Percentiles rank a stretch among this genome's conserved stretches.
These are phyloP conservation scores for Colletotrichum sp. DNA, from an alignment of 2,329 filamentous ascomycete species.

Conservation along the genomic window DNA sequence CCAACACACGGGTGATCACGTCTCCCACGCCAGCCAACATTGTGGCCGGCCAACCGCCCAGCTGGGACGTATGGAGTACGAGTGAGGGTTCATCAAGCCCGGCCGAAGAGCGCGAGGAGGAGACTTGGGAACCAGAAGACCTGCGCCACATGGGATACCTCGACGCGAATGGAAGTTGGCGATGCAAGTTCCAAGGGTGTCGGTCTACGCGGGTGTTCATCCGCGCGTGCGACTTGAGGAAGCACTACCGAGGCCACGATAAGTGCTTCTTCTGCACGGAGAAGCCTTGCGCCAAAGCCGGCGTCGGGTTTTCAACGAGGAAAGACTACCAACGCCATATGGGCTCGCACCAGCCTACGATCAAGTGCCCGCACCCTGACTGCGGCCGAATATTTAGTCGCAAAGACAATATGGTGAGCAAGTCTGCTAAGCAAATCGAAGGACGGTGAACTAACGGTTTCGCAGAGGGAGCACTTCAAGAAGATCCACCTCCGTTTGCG, in stretches of 20 bases:
- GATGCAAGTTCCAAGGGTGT: background rate
- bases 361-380: background rate
- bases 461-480: slow-evolving; percentile 2
- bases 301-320: background rate
- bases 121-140: background rate
- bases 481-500: background rate
- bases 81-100: background rate
- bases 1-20: background rate
- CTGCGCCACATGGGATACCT: slow-evolving; percentile 10
- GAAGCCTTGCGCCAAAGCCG: background rate
- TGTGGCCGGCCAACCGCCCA: background rate
- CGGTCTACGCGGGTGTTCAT: background rate
- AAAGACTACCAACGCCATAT: slow-evolving; percentile 11
- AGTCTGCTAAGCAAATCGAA: fast-evolving
- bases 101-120: background rate
- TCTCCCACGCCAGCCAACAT: background rate
- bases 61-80: background rate
- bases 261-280: slow-evolving; percentile 13
- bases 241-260: slow-evolving; percentile 5
- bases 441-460: background rate
- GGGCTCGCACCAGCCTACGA: slow-evolving; percentile 2
- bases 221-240: slow-evolving; percentile 7
- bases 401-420: slow-evolving; percentile 2
- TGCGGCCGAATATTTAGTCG: slow-evolving; percentile 5
- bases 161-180: slow-evolving; percentile 3